Evolutionary conservation across 2,329 filamentous ascomycete species (phyloP), one percentile per base, ranked within the genome.

Genomic region (Microcyclosporella mali): DNA sequence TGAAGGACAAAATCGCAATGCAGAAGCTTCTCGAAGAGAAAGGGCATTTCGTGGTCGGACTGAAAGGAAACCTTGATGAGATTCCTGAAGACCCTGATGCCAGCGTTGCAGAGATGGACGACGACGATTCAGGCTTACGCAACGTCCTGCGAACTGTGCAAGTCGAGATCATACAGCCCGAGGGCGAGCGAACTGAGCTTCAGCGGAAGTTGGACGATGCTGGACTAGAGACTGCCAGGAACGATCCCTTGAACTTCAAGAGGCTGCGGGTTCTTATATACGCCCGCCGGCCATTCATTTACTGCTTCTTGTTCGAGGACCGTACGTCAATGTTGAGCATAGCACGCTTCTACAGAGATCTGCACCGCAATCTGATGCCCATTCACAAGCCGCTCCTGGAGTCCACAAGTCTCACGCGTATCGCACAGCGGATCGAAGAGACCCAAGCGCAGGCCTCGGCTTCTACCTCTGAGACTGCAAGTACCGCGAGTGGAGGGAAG

Each of bases 221-320:
- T 28, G 51, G 49, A 4, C 29, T 50, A 2, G 28, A 41, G 4
- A 34, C 45, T 8, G 46, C 38, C 21, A 28, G 27, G 3, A 40
- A 50, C 32, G 50, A 50, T 9, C 46, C 41, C 6, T 45, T 48
- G 9, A 45, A 50, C 15, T 49, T 32, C 36, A 47, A 55, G 8
- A 56, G 70, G 17, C 63, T 88, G 32, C 77, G 82, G 1, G 81
- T 86, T 1, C 75, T 88, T 6, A 75, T 88, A 37, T 89, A 88
- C 58, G 76, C 82, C 34, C 70, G 81, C 60, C 77, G 75, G 17
- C 86, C 86, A 0, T 90, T 90, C 63, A 76, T 90, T 36, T 89
- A 85, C 60, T 77, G 82, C 1, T 82, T 92, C 47, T 69, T 92
- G 3, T 90, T 90, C 62, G 66, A 75, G 36, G 67, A 75, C 32